Evolutionary conservation across 2,329 filamentous ascomycete species (phyloP), one percentile per base, ranked within the genome.

Genomic region (Knufia fluminis): DNA sequence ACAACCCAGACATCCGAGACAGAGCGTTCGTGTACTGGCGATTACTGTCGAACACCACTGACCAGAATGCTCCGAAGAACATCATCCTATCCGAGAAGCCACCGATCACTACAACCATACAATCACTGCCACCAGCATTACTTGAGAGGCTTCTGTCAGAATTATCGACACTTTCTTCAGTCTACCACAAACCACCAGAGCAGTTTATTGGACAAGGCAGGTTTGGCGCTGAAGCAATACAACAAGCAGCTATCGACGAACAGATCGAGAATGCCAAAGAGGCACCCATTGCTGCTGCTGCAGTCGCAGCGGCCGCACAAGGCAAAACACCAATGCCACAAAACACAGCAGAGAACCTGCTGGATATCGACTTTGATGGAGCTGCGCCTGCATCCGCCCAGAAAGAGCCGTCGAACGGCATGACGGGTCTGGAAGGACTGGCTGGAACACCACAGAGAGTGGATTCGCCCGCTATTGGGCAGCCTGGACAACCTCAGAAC

Each of bases 21-120:
- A 81, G 92, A 68, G 92, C 92, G 49, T 98, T 97, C 64, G 88
- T 97, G 35, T 98, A 98, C 73, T 98, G 92, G 92, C 86, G 92
- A 64, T 75, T 98, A 45, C 74, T 98, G 7, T 97, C 92, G 19
- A 72, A 71, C 54, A 72, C 70, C 1, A 92, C 87, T 50, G 91
- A 97, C 63, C 80, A 91, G 24, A 83, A 92, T 56, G 78, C 94
- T 54, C 89, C 92, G 51, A 96, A 94, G 83, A 89, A 80, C 60
- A 88, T 98, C 58, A 82, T 98, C 38, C 80, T 98, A 31, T 94
- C 92, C 3, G 85, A 94, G 59, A 95, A 96, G 66, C 92, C 92
- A 3, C 85, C 89, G 24, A 98, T 98, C 63, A 83, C 86, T 33
- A 91, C 89, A 19, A 98, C 92, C 22, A 96, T 98, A 71, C 86